Evolutionary conservation across 2,329 filamentous ascomycete species (phyloP).

Genomic region (Sordariomycetes sp.): DNA sequence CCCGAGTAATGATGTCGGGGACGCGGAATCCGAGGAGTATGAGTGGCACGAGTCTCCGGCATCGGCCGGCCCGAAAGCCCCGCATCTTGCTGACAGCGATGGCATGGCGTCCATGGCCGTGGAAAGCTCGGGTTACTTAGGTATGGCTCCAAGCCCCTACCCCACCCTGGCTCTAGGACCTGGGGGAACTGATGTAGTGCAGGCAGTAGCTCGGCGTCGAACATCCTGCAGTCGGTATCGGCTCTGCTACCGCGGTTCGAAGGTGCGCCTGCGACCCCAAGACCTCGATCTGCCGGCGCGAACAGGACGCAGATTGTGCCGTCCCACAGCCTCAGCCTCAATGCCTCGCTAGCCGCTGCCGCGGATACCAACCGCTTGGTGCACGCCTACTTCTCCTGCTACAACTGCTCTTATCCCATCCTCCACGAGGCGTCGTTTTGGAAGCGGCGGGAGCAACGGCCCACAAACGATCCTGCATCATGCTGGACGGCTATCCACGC

Average conservation of each 20-base stretch:
- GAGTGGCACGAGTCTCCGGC: neutral
- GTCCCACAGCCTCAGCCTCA: neutral
- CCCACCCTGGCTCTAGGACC: neutral
- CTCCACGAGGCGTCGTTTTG: constrained; percentile 35
- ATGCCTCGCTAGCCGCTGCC: constrained; percentile 1
- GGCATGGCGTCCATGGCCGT: constrained; percentile 15
- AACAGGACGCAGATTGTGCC: neutral
- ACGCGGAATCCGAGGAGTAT: neutral
- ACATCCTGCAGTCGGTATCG: constrained; percentile 14
- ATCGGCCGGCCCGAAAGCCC: constrained; percentile 4
- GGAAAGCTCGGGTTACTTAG: constrained; percentile 14
- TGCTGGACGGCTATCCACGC: constrained; percentile 20
- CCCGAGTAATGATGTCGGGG: neutral
- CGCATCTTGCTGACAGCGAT: constrained; percentile 9
- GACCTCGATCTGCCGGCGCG: neutral
- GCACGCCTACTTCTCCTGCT: constrained; percentile 30
- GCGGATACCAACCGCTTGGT: constrained; percentile 16
- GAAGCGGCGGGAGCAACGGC: constrained; percentile 15
- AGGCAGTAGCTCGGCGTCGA: constrained; percentile 17
- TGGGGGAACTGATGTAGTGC: neutral
- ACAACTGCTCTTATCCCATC: constrained; percentile 33
- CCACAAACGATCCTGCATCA: neutral
- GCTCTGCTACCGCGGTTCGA: constrained; percentile 1
- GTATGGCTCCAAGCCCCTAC: constrained; percentile 4
- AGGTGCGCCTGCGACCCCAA: neutral